Evolutionary conservation across 129 eudicot species (phyloP).

Genomic region (Oenanthe sinensis): DNA sequence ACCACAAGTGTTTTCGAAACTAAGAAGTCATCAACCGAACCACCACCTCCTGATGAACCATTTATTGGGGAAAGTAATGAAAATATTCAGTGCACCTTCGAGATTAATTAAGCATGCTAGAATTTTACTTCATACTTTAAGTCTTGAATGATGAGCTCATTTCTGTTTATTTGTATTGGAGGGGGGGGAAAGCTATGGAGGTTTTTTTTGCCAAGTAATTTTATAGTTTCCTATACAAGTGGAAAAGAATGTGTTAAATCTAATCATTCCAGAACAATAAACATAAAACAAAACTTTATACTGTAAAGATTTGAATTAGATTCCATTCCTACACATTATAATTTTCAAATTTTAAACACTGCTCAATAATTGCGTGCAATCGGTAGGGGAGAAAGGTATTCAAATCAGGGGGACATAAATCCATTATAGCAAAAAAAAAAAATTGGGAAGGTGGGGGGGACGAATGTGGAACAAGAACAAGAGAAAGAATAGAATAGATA

Average conservation of each 20-base stretch:
- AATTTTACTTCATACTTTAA: neutral
- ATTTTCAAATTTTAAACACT: neutral
- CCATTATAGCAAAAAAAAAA: no score
- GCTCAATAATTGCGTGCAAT: neutral
- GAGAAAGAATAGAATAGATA: neutral
- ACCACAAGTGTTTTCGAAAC: constrained; percentile 25
- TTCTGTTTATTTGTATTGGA: neutral
- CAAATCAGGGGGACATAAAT: no score
- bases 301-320: neutral
- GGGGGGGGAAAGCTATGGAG: neutral
- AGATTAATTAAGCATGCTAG: neutral
- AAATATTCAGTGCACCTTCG: neutral
- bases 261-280: no score
- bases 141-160: neutral
- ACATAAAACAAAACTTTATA: neutral
- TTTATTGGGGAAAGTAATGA: neutral
- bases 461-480: neutral
- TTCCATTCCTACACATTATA: neutral
- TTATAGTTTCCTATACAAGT: no score
- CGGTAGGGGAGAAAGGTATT: neutral
- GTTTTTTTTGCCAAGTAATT: no score
- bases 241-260: no score
- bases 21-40: constrained; percentile 20
- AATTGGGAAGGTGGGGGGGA: no score
- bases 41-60: constrained; percentile 5